These are phyloP conservation scores for Apiospora pterosperma DNA, from an alignment of 2,329 filamentous ascomycete genomes.

Conservation along the genomic window DNA sequence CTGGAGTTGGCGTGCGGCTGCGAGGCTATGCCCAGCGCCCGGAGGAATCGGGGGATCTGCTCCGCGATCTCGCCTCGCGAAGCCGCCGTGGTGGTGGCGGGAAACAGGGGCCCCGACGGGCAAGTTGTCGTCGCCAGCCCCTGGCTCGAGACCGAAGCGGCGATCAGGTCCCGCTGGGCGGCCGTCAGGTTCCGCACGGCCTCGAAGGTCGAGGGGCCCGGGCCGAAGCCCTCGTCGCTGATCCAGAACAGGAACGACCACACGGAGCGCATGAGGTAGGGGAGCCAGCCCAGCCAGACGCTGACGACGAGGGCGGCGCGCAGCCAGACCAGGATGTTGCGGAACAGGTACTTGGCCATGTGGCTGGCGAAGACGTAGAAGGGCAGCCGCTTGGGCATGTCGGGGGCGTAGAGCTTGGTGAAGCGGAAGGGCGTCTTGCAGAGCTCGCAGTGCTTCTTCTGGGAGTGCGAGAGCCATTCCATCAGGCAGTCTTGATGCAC, in stretches of 20 bases:
- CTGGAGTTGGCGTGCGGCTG: constrained; percentile 2
- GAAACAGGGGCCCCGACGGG: constrained; percentile 36
- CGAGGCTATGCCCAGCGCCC: neutral
- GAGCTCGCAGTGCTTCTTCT: constrained; percentile 99
- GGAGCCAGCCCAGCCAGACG: constrained; percentile 87
- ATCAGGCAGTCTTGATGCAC: constrained; percentile 98
- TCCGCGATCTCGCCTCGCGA: constrained; percentile 33
- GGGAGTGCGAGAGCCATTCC: constrained; percentile 97
- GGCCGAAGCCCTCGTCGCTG: constrained; percentile 68
- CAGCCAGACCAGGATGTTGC: constrained; percentile 72
- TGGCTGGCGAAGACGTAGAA: constrained; percentile 77
- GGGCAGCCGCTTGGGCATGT: constrained; percentile 86
- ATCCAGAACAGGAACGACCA: constrained; percentile 97
- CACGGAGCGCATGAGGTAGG: constrained; percentile 84
- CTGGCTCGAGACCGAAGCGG: constrained; percentile 17
- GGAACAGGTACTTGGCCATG: constrained; percentile 68
- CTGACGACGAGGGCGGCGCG: constrained; percentile 74
- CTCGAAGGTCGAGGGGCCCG: constrained; percentile 21
- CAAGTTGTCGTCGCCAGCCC: constrained; percentile 25
- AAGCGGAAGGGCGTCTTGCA: constrained; percentile 99
- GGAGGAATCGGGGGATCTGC: constrained; percentile 22
- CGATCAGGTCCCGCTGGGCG: constrained; percentile 17
- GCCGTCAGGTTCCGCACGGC: constrained; percentile 27
- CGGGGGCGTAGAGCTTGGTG: constrained; percentile 92
- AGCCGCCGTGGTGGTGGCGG: constrained; percentile 35